phyloP scores from a whole-genome alignment of 441 rosid genomes.

The Adansonia grandidieri region DNA sequence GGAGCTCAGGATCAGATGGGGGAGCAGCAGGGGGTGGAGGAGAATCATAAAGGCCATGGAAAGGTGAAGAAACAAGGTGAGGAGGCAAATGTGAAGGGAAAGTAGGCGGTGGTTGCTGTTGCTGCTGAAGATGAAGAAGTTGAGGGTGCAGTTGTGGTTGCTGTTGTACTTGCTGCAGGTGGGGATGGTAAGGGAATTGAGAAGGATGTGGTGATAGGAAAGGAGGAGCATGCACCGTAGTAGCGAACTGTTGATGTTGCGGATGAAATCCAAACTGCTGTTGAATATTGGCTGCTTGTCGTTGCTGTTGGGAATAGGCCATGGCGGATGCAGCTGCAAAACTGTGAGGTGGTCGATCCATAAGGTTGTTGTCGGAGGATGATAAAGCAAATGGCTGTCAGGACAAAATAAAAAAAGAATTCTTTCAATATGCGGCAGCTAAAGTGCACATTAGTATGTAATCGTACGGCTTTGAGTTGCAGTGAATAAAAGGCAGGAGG shows the following conservation, averaged over 20 bases:
- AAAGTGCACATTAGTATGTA: not conserved
- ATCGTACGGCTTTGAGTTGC: not conserved
- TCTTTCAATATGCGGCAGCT: not conserved
- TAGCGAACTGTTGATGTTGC: slow-evolving; percentile 78
- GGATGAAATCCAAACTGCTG: slow-evolving; percentile 79
- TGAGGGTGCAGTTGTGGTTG: slow-evolving; percentile 68
- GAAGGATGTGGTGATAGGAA: slow-evolving; percentile 80
- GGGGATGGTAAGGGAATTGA: slow-evolving; percentile 83
- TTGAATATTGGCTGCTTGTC: slow-evolving; percentile 60
- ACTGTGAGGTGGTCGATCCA: slow-evolving; percentile 80
- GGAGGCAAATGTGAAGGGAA: slow-evolving; percentile 74
- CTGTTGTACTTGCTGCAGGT: slow-evolving; percentile 59
- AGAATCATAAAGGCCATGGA: slow-evolving; percentile 68
- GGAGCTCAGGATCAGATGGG: slow-evolving; percentile 94
- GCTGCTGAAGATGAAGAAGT: slow-evolving; percentile 64
- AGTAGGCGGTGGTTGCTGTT: slow-evolving; percentile 57
- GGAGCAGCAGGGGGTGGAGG: slow-evolving; percentile 78
- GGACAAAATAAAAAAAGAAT: not conserved
- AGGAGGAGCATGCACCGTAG: slow-evolving; percentile 54
- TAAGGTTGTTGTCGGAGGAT: slow-evolving; percentile 24
- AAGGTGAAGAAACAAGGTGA: slow-evolving; percentile 66
- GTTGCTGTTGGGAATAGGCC: slow-evolving; percentile 82
- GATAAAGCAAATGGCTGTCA: not conserved
- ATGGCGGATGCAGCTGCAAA: slow-evolving; percentile 77
- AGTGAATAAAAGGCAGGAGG: not conserved